Conservation (phyloP, 768 basidiomycete species). For the Tulasnella sp. region DNA sequence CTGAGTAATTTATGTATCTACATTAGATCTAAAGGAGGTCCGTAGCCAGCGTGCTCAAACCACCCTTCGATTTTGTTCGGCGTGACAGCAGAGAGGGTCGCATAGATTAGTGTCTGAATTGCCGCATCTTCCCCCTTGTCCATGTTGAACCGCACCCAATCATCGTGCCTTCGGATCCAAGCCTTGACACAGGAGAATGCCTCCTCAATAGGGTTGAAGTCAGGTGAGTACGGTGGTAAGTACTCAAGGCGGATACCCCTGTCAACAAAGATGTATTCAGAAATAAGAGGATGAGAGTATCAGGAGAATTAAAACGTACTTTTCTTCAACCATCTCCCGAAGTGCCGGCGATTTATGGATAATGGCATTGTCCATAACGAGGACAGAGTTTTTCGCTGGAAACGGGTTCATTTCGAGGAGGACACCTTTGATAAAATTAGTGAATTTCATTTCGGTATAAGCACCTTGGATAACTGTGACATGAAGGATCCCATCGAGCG, state of each 20-base stretch:
- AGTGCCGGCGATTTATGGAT: constrained; percentile 21
- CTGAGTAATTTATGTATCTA: no score
- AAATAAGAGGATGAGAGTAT: no score
- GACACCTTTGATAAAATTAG: constrained; percentile 32
- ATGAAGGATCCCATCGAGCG: background rate
- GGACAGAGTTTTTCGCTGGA: constrained; percentile 24
- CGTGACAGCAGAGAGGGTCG: no score
- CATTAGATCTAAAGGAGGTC: no score
- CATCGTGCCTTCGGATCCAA: constrained; percentile 24
- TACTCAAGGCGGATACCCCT: constrained; percentile 28
- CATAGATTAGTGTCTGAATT: no score
- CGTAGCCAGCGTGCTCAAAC: no score
- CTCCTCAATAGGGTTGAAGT: constrained; percentile 31
- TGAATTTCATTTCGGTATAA: constrained; percentile 21
- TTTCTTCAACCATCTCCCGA: constrained; percentile 27
- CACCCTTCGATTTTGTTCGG: no score
- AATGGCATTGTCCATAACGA: constrained; percentile 29
- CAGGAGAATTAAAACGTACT: background rate
- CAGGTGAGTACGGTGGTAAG: constrained; percentile 31
- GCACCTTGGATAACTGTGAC: background rate
- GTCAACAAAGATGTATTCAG: no score
- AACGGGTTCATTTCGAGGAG: constrained; percentile 25
- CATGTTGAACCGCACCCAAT: background rate
- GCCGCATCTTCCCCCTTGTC: no score
- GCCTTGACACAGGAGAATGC: constrained; percentile 27